These are phyloP conservation scores for Radiomyces spectabilis DNA, from an alignment of 192 early-diverging fungal species.

Conservation along the genomic window DNA sequence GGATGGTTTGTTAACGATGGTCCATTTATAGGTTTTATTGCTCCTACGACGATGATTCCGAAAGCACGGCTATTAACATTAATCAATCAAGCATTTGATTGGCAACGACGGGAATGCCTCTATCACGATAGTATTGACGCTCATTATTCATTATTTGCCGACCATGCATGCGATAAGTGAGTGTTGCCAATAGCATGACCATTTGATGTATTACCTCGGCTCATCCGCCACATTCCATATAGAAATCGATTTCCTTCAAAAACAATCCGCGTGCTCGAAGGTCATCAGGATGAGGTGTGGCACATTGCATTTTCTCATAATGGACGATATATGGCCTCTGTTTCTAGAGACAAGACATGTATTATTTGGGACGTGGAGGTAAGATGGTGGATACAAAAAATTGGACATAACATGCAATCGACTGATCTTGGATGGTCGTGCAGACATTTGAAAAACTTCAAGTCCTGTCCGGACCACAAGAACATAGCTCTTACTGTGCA, in stretches of 20 bases:
- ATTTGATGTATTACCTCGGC: background rate
- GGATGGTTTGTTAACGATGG: background rate
- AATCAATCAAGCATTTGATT: slow-evolving; percentile 68
- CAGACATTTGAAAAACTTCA: too few relatives aligned
- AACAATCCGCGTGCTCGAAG: slow-evolving; percentile 51
- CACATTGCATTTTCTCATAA: slow-evolving; percentile 87
- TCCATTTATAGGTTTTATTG: slow-evolving; percentile 51
- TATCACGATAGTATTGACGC: slow-evolving; percentile 72
- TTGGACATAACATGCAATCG: background rate
- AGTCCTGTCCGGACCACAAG: too few relatives aligned
- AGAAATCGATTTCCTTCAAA: slow-evolving; percentile 43
- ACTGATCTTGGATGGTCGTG: background rate
- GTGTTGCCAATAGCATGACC: background rate
- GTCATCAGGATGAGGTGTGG: slow-evolving; percentile 95
- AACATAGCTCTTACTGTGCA: slow-evolving; percentile 74
- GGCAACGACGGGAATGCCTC: slow-evolving; percentile 71
- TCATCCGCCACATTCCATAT: background rate
- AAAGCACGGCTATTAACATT: slow-evolving; percentile 76
- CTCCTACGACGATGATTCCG: slow-evolving; percentile 82
- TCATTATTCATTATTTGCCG: slow-evolving; percentile 53
- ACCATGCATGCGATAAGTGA: slow-evolving; percentile 73
- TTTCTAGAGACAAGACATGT: slow-evolving; percentile 78
- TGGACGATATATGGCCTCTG: slow-evolving; percentile 84
- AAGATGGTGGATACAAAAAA: background rate
- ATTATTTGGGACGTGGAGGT: slow-evolving; percentile 84